phyloP scores from a whole-genome alignment of 164 flowering plant species.

The Dillenia turbinata region DNA sequence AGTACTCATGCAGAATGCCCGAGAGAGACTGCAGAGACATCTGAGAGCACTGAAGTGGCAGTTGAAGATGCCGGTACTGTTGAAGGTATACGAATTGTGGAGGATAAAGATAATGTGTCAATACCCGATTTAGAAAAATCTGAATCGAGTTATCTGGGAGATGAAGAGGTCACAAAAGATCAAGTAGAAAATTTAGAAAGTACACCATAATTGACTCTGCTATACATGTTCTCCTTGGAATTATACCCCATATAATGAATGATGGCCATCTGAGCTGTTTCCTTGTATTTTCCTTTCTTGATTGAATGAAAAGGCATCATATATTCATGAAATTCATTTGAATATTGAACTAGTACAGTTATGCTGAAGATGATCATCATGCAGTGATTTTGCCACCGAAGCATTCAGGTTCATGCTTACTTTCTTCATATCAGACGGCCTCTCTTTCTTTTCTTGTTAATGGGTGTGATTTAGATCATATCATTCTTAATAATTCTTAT shows the following conservation, averaged over 20 bases:
- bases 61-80: constrained; percentile 10
- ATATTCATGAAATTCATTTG: too few relatives aligned
- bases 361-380: too few relatives aligned
- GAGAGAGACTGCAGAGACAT: neutral
- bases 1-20: constrained; percentile 7
- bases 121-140: constrained; percentile 17
- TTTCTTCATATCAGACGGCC: too few relatives aligned
- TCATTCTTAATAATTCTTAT: too few relatives aligned
- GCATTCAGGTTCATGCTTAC: too few relatives aligned
- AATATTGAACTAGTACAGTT: too few relatives aligned
- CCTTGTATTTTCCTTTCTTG: neutral
- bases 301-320: too few relatives aligned
- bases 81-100: constrained; percentile 2
- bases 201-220: neutral
- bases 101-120: constrained; percentile 4
- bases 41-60: constrained; percentile 15
- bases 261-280: neutral
- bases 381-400: too few relatives aligned
- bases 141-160: constrained; percentile 18
- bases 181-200: constrained; percentile 15
- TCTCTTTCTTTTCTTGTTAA: too few relatives aligned
- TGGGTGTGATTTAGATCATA: too few relatives aligned
- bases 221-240: too few relatives aligned
- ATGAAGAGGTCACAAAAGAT: constrained; percentile 13
- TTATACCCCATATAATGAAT: neutral